These are phyloP conservation scores for Daedaleopsis nitida DNA, from an alignment of 768 basidiomycete species.

Conservation along the genomic window DNA sequence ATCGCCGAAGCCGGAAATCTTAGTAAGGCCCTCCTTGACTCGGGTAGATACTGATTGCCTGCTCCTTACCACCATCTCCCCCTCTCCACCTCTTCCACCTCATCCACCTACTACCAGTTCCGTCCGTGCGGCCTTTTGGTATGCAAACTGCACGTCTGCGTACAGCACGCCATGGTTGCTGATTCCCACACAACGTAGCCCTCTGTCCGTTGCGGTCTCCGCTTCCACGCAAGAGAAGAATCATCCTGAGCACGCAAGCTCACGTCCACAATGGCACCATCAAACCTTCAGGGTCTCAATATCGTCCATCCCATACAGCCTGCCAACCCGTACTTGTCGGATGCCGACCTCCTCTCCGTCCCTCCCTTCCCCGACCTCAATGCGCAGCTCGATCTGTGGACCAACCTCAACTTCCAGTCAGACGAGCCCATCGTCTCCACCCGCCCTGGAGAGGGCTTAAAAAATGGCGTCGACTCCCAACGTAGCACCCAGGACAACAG, in stretches of 20 bases:
- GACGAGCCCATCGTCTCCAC: slow-evolving; percentile 56
- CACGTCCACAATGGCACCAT: slow-evolving; percentile 50
- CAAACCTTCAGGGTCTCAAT: slow-evolving; percentile 79
- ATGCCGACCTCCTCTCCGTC: slow-evolving; percentile 63
- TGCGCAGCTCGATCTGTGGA: slow-evolving; percentile 84
- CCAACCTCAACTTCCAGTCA: slow-evolving; percentile 75
- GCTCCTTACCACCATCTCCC: slow-evolving; percentile 15
- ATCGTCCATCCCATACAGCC: slow-evolving; percentile 61
- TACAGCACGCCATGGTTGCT: background rate
- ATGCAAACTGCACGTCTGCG: slow-evolving; percentile 1
- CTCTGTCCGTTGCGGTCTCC: background rate
- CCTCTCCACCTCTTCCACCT: background rate
- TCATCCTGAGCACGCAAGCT: slow-evolving; percentile 22
- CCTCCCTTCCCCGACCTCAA: slow-evolving; percentile 72
- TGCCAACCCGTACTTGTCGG: slow-evolving; percentile 36
- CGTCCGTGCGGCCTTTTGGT: slow-evolving; percentile 8
- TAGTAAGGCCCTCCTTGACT: slow-evolving; percentile 3
- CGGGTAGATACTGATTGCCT: slow-evolving; percentile 21
- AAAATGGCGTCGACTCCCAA: slow-evolving; percentile 25
- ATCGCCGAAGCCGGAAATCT: slow-evolving; percentile 13
- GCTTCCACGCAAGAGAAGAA: background rate
- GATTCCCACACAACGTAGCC: background rate
- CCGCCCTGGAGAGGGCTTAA: slow-evolving; percentile 38
- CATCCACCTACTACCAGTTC: background rate
- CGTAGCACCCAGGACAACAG: slow-evolving; percentile 6